Base-by-base conservation (phyloP, 768 basidiomycete genomes). In the Galerina marginata region DNA sequence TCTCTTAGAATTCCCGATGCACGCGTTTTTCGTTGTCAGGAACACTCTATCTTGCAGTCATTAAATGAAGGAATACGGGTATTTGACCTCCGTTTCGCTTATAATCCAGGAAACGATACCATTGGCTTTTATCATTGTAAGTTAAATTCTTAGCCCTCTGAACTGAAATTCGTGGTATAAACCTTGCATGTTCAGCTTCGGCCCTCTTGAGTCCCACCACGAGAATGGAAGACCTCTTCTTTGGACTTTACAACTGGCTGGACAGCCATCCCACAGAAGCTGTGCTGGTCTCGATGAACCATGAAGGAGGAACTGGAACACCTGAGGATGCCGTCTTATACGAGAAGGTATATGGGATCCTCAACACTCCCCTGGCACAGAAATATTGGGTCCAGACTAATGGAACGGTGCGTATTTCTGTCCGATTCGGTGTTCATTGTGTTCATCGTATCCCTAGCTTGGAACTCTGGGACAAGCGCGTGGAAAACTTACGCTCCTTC, bases 241-340 rank as follows among this genome's bases (percentile, higher is more conserved):
- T 81, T 53, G 83, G 81, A 6, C 67, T 83, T 10, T 85, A 86
- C 66, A 71, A 70, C 42, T 86, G 83, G 82, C 75, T 86, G 12
- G 75, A 83, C 59, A 71, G 75, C 20, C 82, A 86, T 56, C 80
- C 81, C 0, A 81, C 81, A 0, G 84, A 86, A 64, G 79, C 82
- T 1, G 72, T 86, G 5, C 72, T 84, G 12, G 74, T 83, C 16
- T 84, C 82, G 0, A 65, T 86, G 46, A 85, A 84, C 58, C 75
- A 81, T 55, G 83, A 85, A 65, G 67, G 75, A 12, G 78, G 77
- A 26, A 80, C 77, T 0, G 81, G 79, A 3, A 83, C 80, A 2
- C 77, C 78, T 4, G 67, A 81, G 54, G 80, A 82, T 33, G 61
- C 72, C 2, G 72, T 75, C 1, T 71, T 84, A 11, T 77, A 83